phyloP scores from a whole-genome alignment of 805 yeast genomes.

The Isabelozyma rhagii region DNA sequence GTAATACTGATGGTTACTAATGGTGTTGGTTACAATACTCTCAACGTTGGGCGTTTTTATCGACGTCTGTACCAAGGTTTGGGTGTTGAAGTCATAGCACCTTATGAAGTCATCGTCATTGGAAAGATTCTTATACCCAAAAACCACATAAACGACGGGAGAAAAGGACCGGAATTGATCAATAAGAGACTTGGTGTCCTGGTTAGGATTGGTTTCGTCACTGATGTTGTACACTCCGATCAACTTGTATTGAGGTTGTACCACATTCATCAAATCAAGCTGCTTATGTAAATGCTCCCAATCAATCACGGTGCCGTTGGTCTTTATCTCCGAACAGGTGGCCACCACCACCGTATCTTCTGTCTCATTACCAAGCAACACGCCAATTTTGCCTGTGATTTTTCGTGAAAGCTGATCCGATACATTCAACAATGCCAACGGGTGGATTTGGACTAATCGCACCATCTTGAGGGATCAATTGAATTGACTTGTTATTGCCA shows the following conservation, averaged over 20 bases:
- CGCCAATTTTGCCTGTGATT: constrained; percentile 17
- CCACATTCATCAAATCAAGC: constrained; percentile 23
- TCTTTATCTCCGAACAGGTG: constrained; percentile 25
- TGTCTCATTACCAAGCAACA: constrained; percentile 22
- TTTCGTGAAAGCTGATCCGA: constrained; percentile 27
- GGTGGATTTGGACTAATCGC: constrained; percentile 11
- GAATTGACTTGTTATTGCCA: background rate
- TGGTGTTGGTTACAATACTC: constrained; percentile 28
- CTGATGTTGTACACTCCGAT: constrained; percentile 29
- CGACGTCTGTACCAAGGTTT: background rate
- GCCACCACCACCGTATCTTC: constrained; percentile 9
- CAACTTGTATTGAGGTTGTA: constrained; percentile 22
- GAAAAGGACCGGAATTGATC: background rate
- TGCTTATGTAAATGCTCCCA: constrained; percentile 20
- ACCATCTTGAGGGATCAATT: background rate
- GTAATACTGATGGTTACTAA: constrained; percentile 24
- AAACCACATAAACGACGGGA: background rate
- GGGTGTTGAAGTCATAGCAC: background rate
- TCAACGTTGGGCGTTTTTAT: constrained; percentile 11
- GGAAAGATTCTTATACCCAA: background rate
- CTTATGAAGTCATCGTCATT: constrained; percentile 1
- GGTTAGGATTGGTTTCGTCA: background rate
- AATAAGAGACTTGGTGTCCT: background rate
- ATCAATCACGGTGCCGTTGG: constrained; percentile 15
- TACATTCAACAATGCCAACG: constrained; percentile 27